Evolutionary conservation across 2,329 filamentous ascomycete species (phyloP), one percentile per base, ranked within the genome.

Genomic region (Westerdykella aurantiaca): DNA sequence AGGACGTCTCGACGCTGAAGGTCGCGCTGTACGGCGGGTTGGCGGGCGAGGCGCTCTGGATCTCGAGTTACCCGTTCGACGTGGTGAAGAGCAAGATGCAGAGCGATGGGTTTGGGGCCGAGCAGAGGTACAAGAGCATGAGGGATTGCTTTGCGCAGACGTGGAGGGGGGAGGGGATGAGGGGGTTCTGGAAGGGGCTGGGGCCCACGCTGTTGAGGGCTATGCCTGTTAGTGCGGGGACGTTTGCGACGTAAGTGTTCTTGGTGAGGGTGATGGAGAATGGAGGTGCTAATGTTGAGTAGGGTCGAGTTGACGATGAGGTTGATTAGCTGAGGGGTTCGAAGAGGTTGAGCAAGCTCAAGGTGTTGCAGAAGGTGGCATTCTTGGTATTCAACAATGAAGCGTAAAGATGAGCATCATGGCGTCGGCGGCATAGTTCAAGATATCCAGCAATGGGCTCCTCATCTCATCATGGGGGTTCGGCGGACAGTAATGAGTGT

Each of bases 31-130:
- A 97, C 67, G 93, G 93, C 52, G 93, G 93, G 37, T 69, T 98
- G 34, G 93, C 93, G 0, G 93, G 93, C 56, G 93, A 98, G 76
- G 88, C 83, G 41, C 78, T 98, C 45, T 98, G 93, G 93, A 74
- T 98, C 43, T 78, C 79, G 31, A 95, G 88, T 63, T 98, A 98
- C 71, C 93, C 93, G 17, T 85, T 98, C 53, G 93, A 98, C 70
- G 91, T 98, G 22, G 72, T 98, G 71, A 98, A 98, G 85, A 95
- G 88, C 72, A 97, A 95, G 80, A 96, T 97, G 91, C 93, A 98
- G 79, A 95, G 85, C 46, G 93, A 98, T 71, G 90, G 87, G 0
- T 93, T 96, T 64, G 88, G 87, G 2, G 68, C 67, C 39, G 72
- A 78, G 50, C 82, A 83, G 73, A 78, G 77, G 64, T 98, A 86